Evolutionary conservation across 352 stramenopile species (phyloP).

Genomic region (Globisporangium spiculum): DNA sequence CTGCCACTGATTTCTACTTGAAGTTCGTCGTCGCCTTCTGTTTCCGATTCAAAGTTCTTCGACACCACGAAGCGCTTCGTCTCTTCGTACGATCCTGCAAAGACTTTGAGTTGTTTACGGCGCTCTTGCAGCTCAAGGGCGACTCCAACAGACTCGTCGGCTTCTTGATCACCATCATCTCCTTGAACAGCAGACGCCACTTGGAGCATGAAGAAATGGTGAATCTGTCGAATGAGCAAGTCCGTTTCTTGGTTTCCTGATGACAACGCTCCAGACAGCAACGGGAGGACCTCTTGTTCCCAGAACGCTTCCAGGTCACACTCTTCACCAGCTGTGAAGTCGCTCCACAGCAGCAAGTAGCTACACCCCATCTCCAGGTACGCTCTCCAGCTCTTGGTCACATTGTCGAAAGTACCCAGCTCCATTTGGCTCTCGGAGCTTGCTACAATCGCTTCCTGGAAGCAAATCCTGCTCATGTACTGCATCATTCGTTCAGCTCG

Average conservation of each 20-base stretch:
- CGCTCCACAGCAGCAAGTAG: constrained; percentile 45
- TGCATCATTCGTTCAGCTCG: constrained; percentile 18
- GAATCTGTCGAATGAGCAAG: constrained; percentile 26
- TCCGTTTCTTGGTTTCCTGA: constrained; percentile 5
- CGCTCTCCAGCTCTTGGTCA: constrained; percentile 6
- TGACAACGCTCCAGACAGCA: constrained; percentile 5
- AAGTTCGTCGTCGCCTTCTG: constrained; percentile 4
- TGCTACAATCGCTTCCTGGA: constrained; percentile 24
- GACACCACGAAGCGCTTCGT: constrained; percentile 14
- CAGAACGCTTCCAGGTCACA: constrained; percentile 38
- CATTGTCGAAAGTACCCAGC: not conserved
- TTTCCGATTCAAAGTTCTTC: constrained; percentile 11
- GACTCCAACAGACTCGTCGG: not conserved
- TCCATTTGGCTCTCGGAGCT: not conserved
- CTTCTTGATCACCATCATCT: not conserved
- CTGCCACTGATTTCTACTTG: not conserved
- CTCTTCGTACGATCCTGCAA: constrained; percentile 13
- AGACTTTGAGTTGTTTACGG: constrained; percentile 3
- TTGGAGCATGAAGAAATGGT: constrained; percentile 49
- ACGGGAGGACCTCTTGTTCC: constrained; percentile 27
- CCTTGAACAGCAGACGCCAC: constrained; percentile 16
- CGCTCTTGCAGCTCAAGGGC: not conserved
- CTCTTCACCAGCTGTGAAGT: constrained; percentile 24
- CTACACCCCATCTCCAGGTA: constrained; percentile 42
- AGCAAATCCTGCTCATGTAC: constrained; percentile 37